Evolutionary conservation across 148 eudicot genomes (phyloP), one percentile per base, ranked within the genome.

Genomic region (Silene latifolia): DNA sequence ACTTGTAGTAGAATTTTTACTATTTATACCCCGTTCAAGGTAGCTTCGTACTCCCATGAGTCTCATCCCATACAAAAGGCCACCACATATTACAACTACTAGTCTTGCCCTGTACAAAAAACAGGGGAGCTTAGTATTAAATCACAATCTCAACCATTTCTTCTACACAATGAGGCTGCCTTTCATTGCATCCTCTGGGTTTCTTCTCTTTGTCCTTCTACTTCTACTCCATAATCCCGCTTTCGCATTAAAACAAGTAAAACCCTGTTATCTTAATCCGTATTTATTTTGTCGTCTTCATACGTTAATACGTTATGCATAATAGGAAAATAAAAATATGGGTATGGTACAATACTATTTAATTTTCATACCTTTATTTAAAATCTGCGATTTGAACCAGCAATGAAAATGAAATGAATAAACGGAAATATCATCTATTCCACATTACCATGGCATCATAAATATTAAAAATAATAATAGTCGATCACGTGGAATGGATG

Each of bases 191-290:
- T 44, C 82, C 71, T 66, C 74, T 53, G 60, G 47, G 63, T 59
- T 80, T 77, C 68, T 88, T 59, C 65, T 81, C 20, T 72, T 75
- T 8, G 70, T 80, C 68, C 72, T 84, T 73, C 29, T 86, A 42
- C 56, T 80, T 74, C 69, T 85, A 56, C 78, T 83, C 54, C 79
- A 76, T 51, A 75, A 81, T 24, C 89, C 88, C 75, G 82, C 85
- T 72, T 81, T 78, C 18, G 91, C 91, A 75, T 69, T 27, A 20
- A 80, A 88, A 84, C 84, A 84, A 84, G 97, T 91, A 80, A 84
- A 75, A 5, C 44, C 44, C 44, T 0, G 56, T 51, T 59, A 59
- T 19, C 3, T 7, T 18, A 6, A 29, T 54, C 35, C 19, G 35
- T 17, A 53, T 53, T 69, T 12, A 46, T 6, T 42, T 4, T 27